phyloP scores from a whole-genome alignment of 2,329 filamentous ascomycete genomes.

The Bisporella sp. region DNA sequence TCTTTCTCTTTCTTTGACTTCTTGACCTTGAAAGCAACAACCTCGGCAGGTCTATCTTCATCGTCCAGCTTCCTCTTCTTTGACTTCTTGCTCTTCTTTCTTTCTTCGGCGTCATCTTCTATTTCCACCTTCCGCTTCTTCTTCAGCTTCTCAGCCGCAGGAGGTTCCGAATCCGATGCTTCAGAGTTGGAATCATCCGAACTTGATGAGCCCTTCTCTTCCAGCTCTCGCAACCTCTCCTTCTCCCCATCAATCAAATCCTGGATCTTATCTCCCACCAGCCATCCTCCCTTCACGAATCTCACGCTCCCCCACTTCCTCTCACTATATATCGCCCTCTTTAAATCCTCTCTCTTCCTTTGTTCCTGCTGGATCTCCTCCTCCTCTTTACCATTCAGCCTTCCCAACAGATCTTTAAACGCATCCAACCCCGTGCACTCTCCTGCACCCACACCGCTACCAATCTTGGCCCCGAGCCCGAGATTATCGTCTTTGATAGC shows the following conservation, averaged over 20 bases:
- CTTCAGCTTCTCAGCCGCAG: slow-evolving; percentile 7
- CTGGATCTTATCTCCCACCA: slow-evolving; percentile 50
- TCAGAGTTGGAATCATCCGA: slow-evolving; percentile 11
- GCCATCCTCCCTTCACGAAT: slow-evolving; percentile 80
- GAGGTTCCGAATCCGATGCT: slow-evolving; percentile 8
- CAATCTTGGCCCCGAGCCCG: slow-evolving; percentile 76
- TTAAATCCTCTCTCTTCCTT: slow-evolving; percentile 59
- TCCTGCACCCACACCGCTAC: slow-evolving; percentile 56
- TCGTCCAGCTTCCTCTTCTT: slow-evolving; percentile 38
- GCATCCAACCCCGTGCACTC: slow-evolving; percentile 80
- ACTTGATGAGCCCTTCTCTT: slow-evolving; percentile 8
- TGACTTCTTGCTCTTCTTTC: slow-evolving; percentile 17
- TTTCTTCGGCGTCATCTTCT: slow-evolving; percentile 4
- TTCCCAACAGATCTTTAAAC: slow-evolving; percentile 78
- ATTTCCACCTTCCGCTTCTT: slow-evolving; percentile 35
- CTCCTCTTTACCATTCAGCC: slow-evolving; percentile 82
- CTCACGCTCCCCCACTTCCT: slow-evolving; percentile 72
- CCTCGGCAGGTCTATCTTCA: neutral
- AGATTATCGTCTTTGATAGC: slow-evolving; percentile 84
- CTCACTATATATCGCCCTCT: slow-evolving; percentile 67
- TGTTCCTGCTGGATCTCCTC: slow-evolving; percentile 65
- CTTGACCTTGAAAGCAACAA: slow-evolving; percentile 18
- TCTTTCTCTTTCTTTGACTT: slow-evolving; percentile 25
- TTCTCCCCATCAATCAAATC: slow-evolving; percentile 33
- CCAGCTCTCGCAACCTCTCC: slow-evolving; percentile 24